These are phyloP conservation scores for Lavandula angustifolia DNA, from an alignment of 257 asterid genomes.

Conservation along the genomic window DNA sequence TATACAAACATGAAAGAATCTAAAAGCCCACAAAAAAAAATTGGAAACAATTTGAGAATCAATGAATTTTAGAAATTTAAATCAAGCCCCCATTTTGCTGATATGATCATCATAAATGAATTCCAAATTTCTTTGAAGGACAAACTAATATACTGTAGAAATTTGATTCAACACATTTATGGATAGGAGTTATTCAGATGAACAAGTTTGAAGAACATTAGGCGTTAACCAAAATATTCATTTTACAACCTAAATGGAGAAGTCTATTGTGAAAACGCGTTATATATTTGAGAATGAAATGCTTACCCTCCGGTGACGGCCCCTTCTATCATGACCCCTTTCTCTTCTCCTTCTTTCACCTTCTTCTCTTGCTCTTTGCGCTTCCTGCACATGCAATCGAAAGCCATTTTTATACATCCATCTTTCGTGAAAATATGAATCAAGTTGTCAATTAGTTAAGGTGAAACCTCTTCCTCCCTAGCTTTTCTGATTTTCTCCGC, in stretches of 20 bases:
- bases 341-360: slow-evolving; percentile 85
- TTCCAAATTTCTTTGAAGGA: background rate
- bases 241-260: slow-evolving; percentile 7
- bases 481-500: slow-evolving; percentile 82
- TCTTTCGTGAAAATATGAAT: slow-evolving; percentile 9
- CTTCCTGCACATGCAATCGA: slow-evolving; percentile 55
- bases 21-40: background rate
- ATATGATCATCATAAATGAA: slow-evolving; percentile 1
- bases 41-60: background rate
- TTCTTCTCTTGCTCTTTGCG: slow-evolving; percentile 89
- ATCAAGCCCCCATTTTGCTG: slow-evolving; percentile 11
- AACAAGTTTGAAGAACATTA: background rate
- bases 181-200: too few species aligned
- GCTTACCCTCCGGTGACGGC: slow-evolving; percentile 55
- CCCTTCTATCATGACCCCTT: slow-evolving; percentile 63
- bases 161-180: too few species aligned
- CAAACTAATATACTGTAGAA: background rate
- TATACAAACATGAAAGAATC: background rate
- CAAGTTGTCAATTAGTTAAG: slow-evolving; percentile 18
- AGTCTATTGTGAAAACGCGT: background rate
- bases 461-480: slow-evolving; percentile 71
- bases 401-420: slow-evolving; percentile 23
- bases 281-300: background rate
- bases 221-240: slow-evolving; percentile 11
- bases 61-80: background rate